Evolutionary conservation across 225 moss, liverwort and hornwort species (phyloP).

Genomic region (Sphagnum contortum): DNA sequence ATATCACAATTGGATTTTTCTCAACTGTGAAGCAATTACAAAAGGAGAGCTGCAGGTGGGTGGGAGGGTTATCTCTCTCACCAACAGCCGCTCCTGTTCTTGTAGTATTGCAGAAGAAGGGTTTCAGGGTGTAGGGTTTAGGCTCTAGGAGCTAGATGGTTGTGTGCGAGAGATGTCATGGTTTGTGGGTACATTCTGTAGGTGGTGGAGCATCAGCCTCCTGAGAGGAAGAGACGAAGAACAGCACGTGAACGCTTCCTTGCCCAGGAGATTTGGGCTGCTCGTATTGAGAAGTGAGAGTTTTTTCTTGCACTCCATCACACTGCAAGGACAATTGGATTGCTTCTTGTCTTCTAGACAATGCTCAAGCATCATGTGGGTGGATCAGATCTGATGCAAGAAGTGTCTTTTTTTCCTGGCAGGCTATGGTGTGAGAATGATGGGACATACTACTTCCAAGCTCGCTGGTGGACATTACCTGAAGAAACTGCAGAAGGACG

Average conservation of each 20-base stretch:
- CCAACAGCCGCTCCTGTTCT: too few species aligned
- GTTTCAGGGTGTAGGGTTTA: too few species aligned
- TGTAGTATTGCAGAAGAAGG: too few species aligned
- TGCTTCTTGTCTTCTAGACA: too few species aligned
- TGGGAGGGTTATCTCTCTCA: too few species aligned
- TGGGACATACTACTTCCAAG: conserved; percentile 45
- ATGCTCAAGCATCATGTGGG: too few species aligned
- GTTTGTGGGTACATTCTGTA: too few species aligned
- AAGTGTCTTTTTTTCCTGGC: neutral
- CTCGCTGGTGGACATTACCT: conserved; percentile 74
- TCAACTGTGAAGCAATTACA: conserved; percentile 35
- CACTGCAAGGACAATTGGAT: too few species aligned
- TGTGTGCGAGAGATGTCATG: too few species aligned
- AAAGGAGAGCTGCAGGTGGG: conserved; percentile 25
- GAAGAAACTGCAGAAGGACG: conserved; percentile 74
- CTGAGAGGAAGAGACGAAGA: conserved; percentile 37
- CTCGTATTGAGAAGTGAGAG: conserved; percentile 72
- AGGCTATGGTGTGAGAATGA: conserved; percentile 70
- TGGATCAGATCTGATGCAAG: too few species aligned
- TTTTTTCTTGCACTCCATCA: neutral
- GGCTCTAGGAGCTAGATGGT: too few species aligned
- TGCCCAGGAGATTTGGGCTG: conserved; percentile 61
- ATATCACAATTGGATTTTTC: conserved; percentile 57
- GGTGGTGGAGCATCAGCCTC: neutral
- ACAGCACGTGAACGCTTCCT: conserved; percentile 79